Conservation (phyloP, 1,139 yeast species). For the Kodamaea arcana region DNA sequence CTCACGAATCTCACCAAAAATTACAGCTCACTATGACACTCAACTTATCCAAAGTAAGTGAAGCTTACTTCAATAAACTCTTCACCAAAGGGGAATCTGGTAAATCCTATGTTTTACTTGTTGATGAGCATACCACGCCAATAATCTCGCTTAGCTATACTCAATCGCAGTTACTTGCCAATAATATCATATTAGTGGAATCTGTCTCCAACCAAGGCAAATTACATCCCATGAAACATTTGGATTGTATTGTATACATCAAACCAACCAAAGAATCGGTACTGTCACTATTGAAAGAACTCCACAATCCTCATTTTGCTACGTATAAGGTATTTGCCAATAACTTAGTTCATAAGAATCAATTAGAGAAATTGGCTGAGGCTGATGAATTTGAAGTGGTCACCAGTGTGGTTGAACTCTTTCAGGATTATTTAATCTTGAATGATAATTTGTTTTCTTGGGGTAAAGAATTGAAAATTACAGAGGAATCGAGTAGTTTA, state of each 20-base stretch:
- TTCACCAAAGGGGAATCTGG: constrained; percentile 16
- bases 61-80: constrained; percentile 34
- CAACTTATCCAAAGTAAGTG: constrained; percentile 33
- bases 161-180: constrained; percentile 76
- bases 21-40: constrained; percentile 30
- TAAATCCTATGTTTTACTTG: constrained; percentile 67
- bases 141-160: constrained; percentile 83
- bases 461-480: constrained; percentile 2
- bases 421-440: constrained; percentile 75
- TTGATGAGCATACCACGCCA: constrained; percentile 77
- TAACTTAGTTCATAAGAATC: constrained; percentile 68
- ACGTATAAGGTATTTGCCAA: constrained; percentile 74
- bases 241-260: constrained; percentile 76
- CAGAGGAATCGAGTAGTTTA: constrained; percentile 51
- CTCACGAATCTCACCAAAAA: too few species aligned
- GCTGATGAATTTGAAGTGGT: constrained; percentile 85
- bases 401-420: constrained; percentile 70
- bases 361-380: constrained; percentile 83
- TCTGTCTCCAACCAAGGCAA: constrained; percentile 57
- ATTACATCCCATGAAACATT: constrained; percentile 71
- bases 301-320: constrained; percentile 73
- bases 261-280: constrained; percentile 70
- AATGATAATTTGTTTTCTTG: constrained; percentile 59
- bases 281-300: constrained; percentile 56
- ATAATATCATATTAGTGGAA: constrained; percentile 80